phyloP scores from a whole-genome alignment of 108 stramenopile genomes.

The Cyclotella distinguenda region DNA sequence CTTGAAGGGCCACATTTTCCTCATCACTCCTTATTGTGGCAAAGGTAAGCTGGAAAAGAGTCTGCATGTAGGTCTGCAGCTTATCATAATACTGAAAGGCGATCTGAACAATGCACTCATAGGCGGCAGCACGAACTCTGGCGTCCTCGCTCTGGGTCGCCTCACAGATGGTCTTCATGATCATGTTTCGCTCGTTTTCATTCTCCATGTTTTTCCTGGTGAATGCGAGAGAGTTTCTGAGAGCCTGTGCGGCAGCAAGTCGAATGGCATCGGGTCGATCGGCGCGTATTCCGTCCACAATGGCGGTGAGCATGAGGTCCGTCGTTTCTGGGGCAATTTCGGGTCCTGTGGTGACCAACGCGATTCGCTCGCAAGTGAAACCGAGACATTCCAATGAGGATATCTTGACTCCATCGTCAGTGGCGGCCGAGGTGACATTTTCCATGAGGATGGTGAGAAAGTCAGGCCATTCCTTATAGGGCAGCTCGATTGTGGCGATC shows the following conservation, averaged over 20 bases:
- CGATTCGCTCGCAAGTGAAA: constrained; percentile 89
- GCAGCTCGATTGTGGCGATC: constrained; percentile 84
- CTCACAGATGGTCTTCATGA: constrained; percentile 94
- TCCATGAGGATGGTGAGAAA: constrained; percentile 77
- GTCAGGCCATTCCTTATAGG: constrained; percentile 84
- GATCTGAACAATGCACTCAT: constrained; percentile 87
- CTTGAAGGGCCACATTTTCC: constrained; percentile 80
- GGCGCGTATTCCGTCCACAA: constrained; percentile 92
- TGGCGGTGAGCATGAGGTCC: constrained; percentile 93
- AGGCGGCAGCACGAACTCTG: constrained; percentile 78
- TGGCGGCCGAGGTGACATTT: constrained; percentile 57
- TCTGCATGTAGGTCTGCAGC: constrained; percentile 88
- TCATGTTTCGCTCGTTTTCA: constrained; percentile 87
- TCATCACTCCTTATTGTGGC: constrained; percentile 82
- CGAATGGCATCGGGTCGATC: constrained; percentile 80
- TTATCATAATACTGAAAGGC: constrained; percentile 93
- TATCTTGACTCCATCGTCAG: constrained; percentile 73
- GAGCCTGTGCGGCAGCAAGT: constrained; percentile 84
- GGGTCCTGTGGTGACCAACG: constrained; percentile 40
- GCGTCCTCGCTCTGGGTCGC: constrained; percentile 82
- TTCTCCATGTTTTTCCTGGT: constrained; percentile 90
- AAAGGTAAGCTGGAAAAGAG: constrained; percentile 89
- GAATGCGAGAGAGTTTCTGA: constrained; percentile 91
- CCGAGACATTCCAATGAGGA: constrained; percentile 93
- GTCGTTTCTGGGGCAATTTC: constrained; percentile 81